Percentiles rank a stretch among this genome's conserved stretches.
These are phyloP conservation scores for Aegilops sharonensis DNA, from an alignment of 176 grass and related monocot genomes.

Conservation along the genomic window DNA sequence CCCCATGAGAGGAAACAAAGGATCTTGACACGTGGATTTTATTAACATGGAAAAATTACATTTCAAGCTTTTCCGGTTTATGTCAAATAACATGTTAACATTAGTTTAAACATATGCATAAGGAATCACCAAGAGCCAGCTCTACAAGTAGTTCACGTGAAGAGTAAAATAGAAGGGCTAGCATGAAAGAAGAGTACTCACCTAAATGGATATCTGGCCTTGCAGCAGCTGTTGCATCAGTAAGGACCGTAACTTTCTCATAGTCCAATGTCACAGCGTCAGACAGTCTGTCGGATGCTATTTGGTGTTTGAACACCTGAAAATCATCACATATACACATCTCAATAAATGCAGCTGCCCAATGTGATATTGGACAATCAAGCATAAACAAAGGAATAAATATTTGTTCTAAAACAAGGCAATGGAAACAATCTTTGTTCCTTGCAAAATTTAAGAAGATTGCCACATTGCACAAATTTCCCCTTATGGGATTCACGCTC, in stretches of 20 bases:
- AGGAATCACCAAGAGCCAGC: neutral
- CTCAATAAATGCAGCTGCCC: neutral
- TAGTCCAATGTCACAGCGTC: conserved; percentile 88
- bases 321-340: conserved; percentile 5
- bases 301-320: conserved; percentile 94
- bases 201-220: conserved; percentile 80
- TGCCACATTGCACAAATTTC: neutral
- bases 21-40: neutral
- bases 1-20: neutral
- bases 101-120: conserved; percentile 17
- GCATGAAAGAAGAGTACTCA: conserved; percentile 37
- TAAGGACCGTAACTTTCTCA: conserved; percentile 63
- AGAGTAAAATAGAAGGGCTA: conserved; percentile 1
- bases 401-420: neutral
- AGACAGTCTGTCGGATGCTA: conserved; percentile 83
- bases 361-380: neutral
- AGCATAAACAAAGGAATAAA: neutral
- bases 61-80: neutral
- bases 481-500: neutral
- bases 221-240: conserved; percentile 84
- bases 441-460: neutral
- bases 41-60: neutral
- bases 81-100: neutral
- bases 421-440: neutral
- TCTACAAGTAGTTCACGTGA: neutral